These are phyloP conservation scores for Aureobasidium sp. DNA, from an alignment of 2,329 filamentous ascomycete species.

Conservation along the genomic window DNA sequence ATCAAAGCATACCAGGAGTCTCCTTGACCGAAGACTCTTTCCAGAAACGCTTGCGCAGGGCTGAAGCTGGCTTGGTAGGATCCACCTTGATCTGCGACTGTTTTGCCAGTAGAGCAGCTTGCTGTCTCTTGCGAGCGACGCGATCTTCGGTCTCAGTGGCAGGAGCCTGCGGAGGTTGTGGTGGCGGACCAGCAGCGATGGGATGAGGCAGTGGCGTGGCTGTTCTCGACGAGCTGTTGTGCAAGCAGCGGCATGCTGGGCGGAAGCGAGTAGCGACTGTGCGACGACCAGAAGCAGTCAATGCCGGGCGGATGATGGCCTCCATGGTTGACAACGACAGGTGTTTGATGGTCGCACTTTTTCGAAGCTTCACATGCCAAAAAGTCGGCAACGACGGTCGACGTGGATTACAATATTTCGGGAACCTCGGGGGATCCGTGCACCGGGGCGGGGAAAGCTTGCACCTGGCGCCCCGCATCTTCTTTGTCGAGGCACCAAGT, in stretches of 20 bases:
- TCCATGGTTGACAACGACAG: background rate
- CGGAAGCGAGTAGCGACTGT: background rate
- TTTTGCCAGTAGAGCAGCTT: constrained; percentile 43
- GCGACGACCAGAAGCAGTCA: constrained; percentile 27
- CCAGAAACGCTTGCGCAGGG: constrained; percentile 76
- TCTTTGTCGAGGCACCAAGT: background rate
- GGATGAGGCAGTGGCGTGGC: constrained; percentile 52
- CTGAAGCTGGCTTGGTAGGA: constrained; percentile 38
- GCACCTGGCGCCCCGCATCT: background rate
- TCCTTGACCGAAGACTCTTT: constrained; percentile 68
- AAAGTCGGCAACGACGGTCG: background rate
- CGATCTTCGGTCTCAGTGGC: constrained; percentile 42
- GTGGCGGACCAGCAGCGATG: constrained; percentile 54
- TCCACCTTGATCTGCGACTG: constrained; percentile 37
- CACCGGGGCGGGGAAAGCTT: background rate
- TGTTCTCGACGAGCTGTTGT: constrained; percentile 35
- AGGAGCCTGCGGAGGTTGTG: constrained; percentile 46
- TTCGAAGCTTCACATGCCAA: constrained; percentile 6
- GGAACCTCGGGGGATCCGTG: background rate
- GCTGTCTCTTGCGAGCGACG: constrained; percentile 42
- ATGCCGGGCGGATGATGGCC: constrained; percentile 9
- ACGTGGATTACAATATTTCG: background rate
- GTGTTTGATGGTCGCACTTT: background rate
- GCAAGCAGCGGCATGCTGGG: constrained; percentile 27
- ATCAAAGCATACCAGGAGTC: constrained; percentile 50